Evolutionary conservation across 108 stramenopile species (phyloP).

Genomic region (Nitzschia sp.): DNA sequence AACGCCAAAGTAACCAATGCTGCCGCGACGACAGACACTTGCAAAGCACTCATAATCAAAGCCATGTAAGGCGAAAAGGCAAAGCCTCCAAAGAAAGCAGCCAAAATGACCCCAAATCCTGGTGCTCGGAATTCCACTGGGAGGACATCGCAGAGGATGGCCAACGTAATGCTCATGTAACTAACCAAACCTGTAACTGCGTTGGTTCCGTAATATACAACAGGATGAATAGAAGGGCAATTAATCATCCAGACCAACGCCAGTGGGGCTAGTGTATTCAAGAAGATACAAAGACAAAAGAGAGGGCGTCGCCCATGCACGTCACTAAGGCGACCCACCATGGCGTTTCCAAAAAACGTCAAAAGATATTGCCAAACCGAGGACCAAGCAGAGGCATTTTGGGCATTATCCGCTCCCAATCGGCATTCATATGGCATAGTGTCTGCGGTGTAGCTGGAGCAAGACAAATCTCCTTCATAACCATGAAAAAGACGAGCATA

Average conservation of each 20-base stretch:
- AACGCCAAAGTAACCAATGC: conserved; percentile 20
- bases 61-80: conserved; percentile 59
- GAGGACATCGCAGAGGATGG: conserved; percentile 65
- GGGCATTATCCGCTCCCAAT: conserved; percentile 70
- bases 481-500: conserved; percentile 71
- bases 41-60: conserved; percentile 50
- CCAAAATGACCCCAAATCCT: conserved; percentile 66
- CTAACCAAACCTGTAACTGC: conserved; percentile 54
- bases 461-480: conserved; percentile 46
- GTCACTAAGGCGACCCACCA: conserved; percentile 73
- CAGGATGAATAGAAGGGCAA: conserved; percentile 46
- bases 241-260: conserved; percentile 56
- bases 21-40: conserved; percentile 15
- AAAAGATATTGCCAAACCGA: conserved; percentile 45
- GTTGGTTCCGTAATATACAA: conserved; percentile 56
- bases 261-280: conserved; percentile 48
- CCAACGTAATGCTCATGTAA: conserved; percentile 59
- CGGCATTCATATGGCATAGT: conserved; percentile 59
- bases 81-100: conserved; percentile 66
- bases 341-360: conserved; percentile 55
- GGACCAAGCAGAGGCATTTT: conserved; percentile 51
- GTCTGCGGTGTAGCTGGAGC: conserved; percentile 32
- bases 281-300: conserved; percentile 49
- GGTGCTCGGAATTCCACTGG: conserved; percentile 59
- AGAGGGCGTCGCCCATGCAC: conserved; percentile 53